Percentiles rank a stretch among this genome's conserved stretches.
Evolutionary conservation across 2,329 filamentous ascomycete species (phyloP).

Genomic region (Penicillium oxalicum): DNA sequence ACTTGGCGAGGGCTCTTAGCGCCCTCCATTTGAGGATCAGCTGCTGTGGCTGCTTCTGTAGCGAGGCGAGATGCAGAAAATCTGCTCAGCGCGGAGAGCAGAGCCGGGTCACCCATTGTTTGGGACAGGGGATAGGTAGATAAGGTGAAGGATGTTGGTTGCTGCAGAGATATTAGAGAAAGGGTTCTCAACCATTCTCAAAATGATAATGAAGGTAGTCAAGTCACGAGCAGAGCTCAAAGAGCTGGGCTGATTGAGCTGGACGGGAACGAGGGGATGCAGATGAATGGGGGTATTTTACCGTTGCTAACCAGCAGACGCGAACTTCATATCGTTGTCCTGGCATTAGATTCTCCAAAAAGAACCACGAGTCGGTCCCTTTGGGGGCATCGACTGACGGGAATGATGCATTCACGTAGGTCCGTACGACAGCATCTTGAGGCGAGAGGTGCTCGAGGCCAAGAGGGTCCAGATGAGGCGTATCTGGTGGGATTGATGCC

Average conservation of each 20-base stretch:
- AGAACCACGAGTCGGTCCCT: slow-evolving; percentile 69
- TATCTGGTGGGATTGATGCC: slow-evolving; percentile 50
- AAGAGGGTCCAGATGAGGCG: slow-evolving; percentile 55
- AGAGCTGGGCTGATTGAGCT: too few relatives aligned
- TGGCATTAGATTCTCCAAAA: slow-evolving; percentile 64
- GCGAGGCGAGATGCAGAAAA: slow-evolving; percentile 53
- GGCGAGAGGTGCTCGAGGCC: slow-evolving; percentile 62
- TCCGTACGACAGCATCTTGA: slow-evolving; percentile 51
- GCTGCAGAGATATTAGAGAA: slow-evolving; percentile 46
- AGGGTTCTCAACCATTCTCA: not conserved
- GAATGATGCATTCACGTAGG: slow-evolving; percentile 62
- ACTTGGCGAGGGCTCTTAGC: not conserved
- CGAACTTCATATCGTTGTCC: slow-evolving; percentile 82
- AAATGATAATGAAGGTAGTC: too few relatives aligned
- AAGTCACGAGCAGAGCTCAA: too few relatives aligned
- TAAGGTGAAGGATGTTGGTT: slow-evolving; percentile 76
- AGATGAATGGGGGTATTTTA: slow-evolving; percentile 43
- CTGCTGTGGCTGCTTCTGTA: slow-evolving; percentile 7
- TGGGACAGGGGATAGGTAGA: slow-evolving; percentile 56
- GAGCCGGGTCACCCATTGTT: slow-evolving; percentile 56
- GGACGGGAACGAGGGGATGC: too few relatives aligned
- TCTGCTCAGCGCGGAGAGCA: slow-evolving; percentile 59
- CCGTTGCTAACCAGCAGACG: slow-evolving; percentile 88
- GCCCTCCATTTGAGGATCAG: not conserved
- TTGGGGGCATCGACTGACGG: slow-evolving; percentile 48